These are phyloP conservation scores for Gloeopeniophorella convolvens DNA, from an alignment of 768 basidiomycete genomes.

Conservation along the genomic window DNA sequence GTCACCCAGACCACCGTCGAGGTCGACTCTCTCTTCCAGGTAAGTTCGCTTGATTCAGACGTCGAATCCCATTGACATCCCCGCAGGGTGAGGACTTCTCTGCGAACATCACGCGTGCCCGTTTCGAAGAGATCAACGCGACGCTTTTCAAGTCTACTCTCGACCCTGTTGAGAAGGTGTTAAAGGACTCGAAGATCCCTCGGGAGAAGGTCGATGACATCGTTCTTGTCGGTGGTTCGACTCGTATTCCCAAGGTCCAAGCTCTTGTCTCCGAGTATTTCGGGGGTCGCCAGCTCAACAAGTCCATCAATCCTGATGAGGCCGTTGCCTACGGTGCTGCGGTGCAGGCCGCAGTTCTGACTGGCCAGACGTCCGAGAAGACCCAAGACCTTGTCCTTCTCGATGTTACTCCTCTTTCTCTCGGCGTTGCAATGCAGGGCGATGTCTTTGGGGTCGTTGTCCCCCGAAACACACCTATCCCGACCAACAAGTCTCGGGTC, in stretches of 20 bases:
- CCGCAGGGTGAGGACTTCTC: slow-evolving; percentile 92
- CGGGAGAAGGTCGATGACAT: slow-evolving; percentile 98
- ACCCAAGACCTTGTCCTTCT: slow-evolving; percentile 97
- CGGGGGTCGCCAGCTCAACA: slow-evolving; percentile 96
- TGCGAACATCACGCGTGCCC: slow-evolving; percentile 97
- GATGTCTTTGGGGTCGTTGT: slow-evolving; percentile 99
- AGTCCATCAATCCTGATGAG: slow-evolving; percentile 99
- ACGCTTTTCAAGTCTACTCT: slow-evolving; percentile 92
- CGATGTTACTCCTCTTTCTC: slow-evolving; percentile 95
- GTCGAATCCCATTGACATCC: slow-evolving; percentile 10
- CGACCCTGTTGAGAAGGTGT: slow-evolving; percentile 97
- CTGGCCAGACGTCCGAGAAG: slow-evolving; percentile 97
- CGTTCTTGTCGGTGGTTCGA: slow-evolving; percentile 98
- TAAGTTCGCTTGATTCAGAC: slow-evolving; percentile 27
- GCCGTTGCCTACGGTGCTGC: slow-evolving; percentile 99
- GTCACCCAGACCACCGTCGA: slow-evolving; percentile 99
- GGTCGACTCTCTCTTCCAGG: slow-evolving; percentile 97
- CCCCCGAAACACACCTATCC: slow-evolving; percentile 98
- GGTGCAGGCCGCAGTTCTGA: slow-evolving; percentile 98
- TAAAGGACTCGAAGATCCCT: slow-evolving; percentile 98
- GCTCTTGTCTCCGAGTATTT: slow-evolving; percentile 98
- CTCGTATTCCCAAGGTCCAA: slow-evolving; percentile 99
- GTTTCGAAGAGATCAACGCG: slow-evolving; percentile 99
- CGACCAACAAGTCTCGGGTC: slow-evolving; percentile 96
- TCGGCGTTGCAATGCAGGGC: slow-evolving; percentile 99